These are phyloP conservation scores for Hyaloscypha bicolor DNA, from an alignment of 495 filamentous ascomycete species.

Conservation along the genomic window DNA sequence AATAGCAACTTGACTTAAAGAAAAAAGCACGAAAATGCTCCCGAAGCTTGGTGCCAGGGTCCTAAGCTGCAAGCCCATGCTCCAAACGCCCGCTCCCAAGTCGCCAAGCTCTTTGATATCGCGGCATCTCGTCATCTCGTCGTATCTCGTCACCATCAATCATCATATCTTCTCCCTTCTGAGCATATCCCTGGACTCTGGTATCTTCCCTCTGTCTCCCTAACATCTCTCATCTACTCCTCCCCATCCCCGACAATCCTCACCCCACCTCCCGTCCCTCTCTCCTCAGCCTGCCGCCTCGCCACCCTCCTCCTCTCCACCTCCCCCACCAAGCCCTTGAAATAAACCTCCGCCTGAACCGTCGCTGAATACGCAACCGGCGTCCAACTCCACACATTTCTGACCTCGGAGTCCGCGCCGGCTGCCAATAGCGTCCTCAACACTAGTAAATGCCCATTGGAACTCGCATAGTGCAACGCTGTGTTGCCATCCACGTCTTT, in stretches of 20 bases:
- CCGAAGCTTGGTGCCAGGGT: not conserved
- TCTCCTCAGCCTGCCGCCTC: constrained; percentile 34
- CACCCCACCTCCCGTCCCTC: constrained; percentile 35
- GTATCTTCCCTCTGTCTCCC: no score
- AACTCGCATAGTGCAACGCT: constrained; percentile 69
- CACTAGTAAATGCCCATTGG: constrained; percentile 71
- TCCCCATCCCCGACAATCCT: constrained; percentile 28
- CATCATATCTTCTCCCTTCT: no score
- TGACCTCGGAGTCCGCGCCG: constrained; percentile 64
- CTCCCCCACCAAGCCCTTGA: constrained; percentile 29
- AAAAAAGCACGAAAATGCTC: not conserved
- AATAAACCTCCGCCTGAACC: constrained; percentile 39
- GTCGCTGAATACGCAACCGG: constrained; percentile 73
- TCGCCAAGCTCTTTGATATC: not conserved
- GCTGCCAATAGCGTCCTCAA: constrained; percentile 69
- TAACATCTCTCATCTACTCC: not conserved
- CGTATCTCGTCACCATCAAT: not conserved
- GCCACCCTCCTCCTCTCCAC: constrained; percentile 44
- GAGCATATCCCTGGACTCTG: no score
- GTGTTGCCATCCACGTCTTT: constrained; percentile 73
- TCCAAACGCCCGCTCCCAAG: not conserved
- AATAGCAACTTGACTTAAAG: no score
- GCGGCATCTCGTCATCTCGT: not conserved
- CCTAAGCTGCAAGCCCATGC: not conserved
- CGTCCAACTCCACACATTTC: constrained; percentile 72